Conservation (phyloP, 306 rosid genomes). For the Betula pendula region DNA sequence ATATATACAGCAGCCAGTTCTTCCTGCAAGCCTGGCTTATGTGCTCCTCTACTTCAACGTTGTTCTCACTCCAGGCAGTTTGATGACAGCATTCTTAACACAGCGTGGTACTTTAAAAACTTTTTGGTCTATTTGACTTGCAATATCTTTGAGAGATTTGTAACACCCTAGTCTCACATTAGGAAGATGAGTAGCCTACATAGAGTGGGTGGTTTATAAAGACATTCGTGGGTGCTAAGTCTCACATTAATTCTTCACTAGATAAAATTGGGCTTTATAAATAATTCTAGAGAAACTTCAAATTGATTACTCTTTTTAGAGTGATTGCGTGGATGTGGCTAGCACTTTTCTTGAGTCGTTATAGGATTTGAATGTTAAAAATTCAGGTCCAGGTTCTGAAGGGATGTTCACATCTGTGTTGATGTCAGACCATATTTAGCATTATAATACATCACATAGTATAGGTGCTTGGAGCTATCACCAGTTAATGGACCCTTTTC, state of each 20-base stretch:
- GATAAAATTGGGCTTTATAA: too few species aligned
- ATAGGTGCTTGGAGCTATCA: not conserved
- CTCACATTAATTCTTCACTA: too few species aligned
- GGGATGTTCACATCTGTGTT: not conserved
- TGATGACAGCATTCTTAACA: slow-evolving; percentile 92
- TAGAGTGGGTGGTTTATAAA: too few species aligned
- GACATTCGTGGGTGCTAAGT: too few species aligned
- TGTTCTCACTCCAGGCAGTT: slow-evolving; percentile 92
- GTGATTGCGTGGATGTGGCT: too few species aligned
- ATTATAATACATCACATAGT: not conserved
- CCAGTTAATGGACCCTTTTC: not conserved
- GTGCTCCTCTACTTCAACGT: slow-evolving; percentile 85
- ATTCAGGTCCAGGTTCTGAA: not conserved
- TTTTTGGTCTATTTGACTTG: not conserved
- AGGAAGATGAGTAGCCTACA: too few species aligned
- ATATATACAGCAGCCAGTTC: slow-evolving; percentile 85
- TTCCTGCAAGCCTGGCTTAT: slow-evolving; percentile 93
- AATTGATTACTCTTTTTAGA: too few species aligned
- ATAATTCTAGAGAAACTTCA: too few species aligned
- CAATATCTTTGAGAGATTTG: not conserved
- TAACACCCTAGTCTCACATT: too few species aligned
- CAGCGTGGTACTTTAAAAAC: slow-evolving; percentile 64
- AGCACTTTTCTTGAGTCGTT: too few species aligned
- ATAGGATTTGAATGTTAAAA: not conserved
- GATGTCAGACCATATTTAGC: not conserved